A percentile compares a stretch with the other conserved stretches of the same genome.
phyloP scores from a whole-genome alignment of 352 stramenopile genomes.

The Globisporangium middletonii region DNA sequence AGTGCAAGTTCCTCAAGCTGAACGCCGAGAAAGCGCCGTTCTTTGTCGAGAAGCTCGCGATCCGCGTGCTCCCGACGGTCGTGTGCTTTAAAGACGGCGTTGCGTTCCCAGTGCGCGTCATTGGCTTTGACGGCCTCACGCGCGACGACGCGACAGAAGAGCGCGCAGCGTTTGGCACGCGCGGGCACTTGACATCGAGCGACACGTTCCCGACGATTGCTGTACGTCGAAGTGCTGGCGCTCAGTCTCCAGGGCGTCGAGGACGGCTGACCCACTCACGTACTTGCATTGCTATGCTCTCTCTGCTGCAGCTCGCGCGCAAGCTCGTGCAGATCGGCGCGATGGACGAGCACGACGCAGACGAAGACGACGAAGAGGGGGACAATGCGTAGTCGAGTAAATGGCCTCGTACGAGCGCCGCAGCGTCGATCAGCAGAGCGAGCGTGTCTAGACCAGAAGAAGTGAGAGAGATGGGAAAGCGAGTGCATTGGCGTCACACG shows the following conservation, averaged over 20 bases:
- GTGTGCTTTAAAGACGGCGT: conserved; percentile 92
- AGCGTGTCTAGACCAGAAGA: neutral
- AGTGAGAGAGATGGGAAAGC: neutral
- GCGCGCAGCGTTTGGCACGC: conserved; percentile 28
- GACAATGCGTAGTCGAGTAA: conserved; percentile 3
- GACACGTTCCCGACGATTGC: conserved; percentile 60
- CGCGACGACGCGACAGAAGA: conserved; percentile 61
- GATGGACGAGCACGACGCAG: conserved; percentile 35
- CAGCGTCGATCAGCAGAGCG: neutral
- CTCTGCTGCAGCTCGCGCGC: conserved; percentile 36
- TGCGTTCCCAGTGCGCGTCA: conserved; percentile 83
- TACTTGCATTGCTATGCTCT: neutral
- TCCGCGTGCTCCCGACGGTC: conserved; percentile 92
- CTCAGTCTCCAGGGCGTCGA: neutral
- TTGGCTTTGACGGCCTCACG: conserved; percentile 92
- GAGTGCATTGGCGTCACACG: neutral
- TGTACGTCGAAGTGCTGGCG: conserved; percentile 18
- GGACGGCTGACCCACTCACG: neutral
- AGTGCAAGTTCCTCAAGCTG: conserved; percentile 94
- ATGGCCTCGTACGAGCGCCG: neutral
- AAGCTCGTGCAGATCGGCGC: conserved; percentile 56
- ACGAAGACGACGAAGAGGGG: conserved; percentile 23
- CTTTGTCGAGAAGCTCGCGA: conserved; percentile 90
- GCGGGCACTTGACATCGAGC: conserved; percentile 31
- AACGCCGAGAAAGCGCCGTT: conserved; percentile 94